phyloP scores from a whole-genome alignment of 164 flowering plant genomes.

The Malania oleifera region DNA sequence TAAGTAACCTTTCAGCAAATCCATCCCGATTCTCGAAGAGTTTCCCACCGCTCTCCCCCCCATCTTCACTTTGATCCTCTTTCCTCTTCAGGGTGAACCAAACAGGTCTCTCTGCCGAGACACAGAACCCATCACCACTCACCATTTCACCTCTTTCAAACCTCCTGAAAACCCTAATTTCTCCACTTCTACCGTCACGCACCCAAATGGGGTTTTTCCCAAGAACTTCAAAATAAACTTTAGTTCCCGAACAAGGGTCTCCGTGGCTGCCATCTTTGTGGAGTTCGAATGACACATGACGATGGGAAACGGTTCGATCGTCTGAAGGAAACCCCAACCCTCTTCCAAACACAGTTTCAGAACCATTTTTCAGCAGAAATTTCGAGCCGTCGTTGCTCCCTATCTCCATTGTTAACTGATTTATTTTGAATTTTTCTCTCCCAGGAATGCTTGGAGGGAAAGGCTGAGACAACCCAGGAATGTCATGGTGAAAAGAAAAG shows the following conservation, averaged over 20 bases:
- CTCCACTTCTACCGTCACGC: constrained; percentile 12
- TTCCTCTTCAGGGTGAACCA: constrained; percentile 43
- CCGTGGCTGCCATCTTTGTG: background rate
- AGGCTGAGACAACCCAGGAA: background rate
- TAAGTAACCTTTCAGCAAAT: constrained; percentile 10
- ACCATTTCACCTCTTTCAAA: constrained; percentile 45
- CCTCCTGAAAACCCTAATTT: constrained; percentile 41
- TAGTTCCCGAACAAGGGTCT: constrained; percentile 20
- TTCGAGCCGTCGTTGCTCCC: constrained; percentile 45
- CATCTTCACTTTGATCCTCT: constrained; percentile 7
- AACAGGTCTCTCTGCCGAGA: constrained; percentile 45
- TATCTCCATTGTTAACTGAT: constrained; percentile 65
- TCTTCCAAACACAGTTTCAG: constrained; percentile 49
- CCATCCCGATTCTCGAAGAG: constrained; percentile 15
- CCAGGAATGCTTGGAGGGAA: background rate
- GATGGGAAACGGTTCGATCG: constrained; percentile 70
- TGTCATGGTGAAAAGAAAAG: too few relatives aligned
- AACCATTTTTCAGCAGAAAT: constrained; percentile 20
- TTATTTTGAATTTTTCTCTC: background rate
- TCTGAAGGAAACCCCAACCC: constrained; percentile 28
- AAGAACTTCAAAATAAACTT: constrained; percentile 45
- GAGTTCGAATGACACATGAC: constrained; percentile 42
- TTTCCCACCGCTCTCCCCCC: constrained; percentile 5
- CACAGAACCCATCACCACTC: constrained; percentile 57
- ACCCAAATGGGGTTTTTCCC: constrained; percentile 93